Conservation (phyloP, 768 basidiomycete genomes). For the Hypholoma fasciculare region DNA sequence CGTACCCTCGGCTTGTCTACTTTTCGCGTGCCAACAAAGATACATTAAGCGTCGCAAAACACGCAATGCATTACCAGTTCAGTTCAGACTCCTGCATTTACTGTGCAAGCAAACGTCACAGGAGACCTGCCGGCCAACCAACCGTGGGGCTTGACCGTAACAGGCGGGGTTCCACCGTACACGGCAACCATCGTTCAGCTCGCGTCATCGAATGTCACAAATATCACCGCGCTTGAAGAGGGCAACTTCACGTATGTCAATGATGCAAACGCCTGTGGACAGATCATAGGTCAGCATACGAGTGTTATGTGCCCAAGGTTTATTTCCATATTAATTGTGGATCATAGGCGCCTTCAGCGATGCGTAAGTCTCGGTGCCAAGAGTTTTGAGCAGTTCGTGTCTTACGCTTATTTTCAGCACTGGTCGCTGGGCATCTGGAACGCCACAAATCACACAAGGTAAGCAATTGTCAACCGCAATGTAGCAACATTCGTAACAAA, state of each 20-base stretch:
- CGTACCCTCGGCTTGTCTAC: background rate
- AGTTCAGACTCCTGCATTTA: conserved; percentile 25
- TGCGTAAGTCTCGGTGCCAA: conserved; percentile 38
- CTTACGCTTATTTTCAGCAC: conserved; percentile 25
- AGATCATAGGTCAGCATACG: conserved; percentile 39
- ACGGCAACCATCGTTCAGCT: conserved; percentile 37
- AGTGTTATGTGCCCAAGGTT: conserved; percentile 9
- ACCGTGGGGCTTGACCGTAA: conserved; percentile 45
- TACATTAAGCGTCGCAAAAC: conserved; percentile 26
- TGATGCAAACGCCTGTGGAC: conserved; percentile 33
- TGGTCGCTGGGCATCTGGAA: conserved; percentile 38
- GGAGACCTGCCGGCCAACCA: conserved; percentile 39
- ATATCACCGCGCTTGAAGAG: conserved; percentile 39
- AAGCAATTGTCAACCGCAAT: conserved; percentile 23
- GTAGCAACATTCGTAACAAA: background rate
- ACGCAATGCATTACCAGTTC: conserved; percentile 31
- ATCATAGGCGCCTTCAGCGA: conserved; percentile 38
- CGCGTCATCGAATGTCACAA: conserved; percentile 38
- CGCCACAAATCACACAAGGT: conserved; percentile 32
- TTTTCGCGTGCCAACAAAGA: background rate
- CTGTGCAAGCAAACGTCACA: conserved; percentile 39
- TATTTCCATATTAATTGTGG: background rate
- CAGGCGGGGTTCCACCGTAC: conserved; percentile 46
- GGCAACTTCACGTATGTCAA: conserved; percentile 44
- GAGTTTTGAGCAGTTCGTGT: background rate